phyloP scores from a whole-genome alignment of 2,329 filamentous ascomycete species.

The Parastagonospora nodorum region DNA sequence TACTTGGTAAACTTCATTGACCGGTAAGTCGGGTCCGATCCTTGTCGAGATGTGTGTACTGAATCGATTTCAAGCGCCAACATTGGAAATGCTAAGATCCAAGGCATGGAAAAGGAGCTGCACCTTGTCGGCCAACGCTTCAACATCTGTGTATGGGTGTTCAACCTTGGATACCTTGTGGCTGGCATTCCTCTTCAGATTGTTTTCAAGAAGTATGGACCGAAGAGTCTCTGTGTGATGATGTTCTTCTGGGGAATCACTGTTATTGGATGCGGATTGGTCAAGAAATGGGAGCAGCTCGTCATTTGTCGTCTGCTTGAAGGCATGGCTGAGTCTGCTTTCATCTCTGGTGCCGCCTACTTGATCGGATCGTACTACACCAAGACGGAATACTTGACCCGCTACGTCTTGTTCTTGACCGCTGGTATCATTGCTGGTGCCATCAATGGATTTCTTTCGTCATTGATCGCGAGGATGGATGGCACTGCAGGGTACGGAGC shows the following conservation, averaged over 20 bases:
- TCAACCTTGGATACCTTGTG: conserved; percentile 45
- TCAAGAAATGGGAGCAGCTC: conserved; percentile 33
- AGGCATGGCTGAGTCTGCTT: conserved; percentile 39
- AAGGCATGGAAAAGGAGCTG: conserved; percentile 43
- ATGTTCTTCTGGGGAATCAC: conserved; percentile 43
- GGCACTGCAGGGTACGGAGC: conserved; percentile 27
- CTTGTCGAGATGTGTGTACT: not conserved
- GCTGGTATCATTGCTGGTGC: conserved; percentile 60
- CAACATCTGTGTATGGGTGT: conserved; percentile 47
- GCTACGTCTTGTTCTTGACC: conserved; percentile 58
- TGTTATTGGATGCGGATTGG: conserved; percentile 38
- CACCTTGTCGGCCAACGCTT: conserved; percentile 42
- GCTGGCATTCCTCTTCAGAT: conserved; percentile 43
- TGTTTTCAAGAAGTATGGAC: conserved; percentile 41
- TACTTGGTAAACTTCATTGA: conserved; percentile 43
- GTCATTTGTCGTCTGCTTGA: conserved; percentile 37
- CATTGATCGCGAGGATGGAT: conserved; percentile 46
- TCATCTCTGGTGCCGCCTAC: conserved; percentile 35
- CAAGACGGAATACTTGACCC: conserved; percentile 58
- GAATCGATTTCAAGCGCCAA: conserved; percentile 17
- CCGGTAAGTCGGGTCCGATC: conserved; percentile 13
- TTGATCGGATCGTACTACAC: conserved; percentile 52
- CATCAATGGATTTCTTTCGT: conserved; percentile 60
- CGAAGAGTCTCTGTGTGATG: conserved; percentile 40
- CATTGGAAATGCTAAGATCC: conserved; percentile 44